Conservation (phyloP, 768 basidiomycete genomes). For the Hygrophorus pudorinus region DNA sequence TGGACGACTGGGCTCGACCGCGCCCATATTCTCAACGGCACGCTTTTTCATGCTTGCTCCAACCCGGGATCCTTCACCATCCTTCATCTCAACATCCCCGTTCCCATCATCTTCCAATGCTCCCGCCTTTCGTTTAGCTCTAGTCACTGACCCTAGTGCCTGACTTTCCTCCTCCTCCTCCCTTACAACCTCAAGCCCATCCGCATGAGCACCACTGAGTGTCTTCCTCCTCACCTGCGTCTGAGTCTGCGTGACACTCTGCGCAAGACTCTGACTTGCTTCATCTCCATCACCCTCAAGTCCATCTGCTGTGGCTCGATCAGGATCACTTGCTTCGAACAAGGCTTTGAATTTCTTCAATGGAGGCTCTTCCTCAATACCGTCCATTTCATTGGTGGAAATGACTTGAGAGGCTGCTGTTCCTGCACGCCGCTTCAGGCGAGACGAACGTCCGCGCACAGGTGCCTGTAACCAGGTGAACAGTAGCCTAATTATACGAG, state of each 20-base stretch:
- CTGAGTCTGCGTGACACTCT: conserved; percentile 24
- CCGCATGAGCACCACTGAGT: neutral
- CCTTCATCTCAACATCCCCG: conserved; percentile 29
- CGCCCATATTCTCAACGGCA: conserved; percentile 30
- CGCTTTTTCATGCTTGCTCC: conserved; percentile 29
- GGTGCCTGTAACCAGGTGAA: conserved; percentile 24
- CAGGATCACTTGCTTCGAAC: conserved; percentile 57
- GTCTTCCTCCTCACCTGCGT: conserved; percentile 18
- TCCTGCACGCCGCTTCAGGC: conserved; percentile 47
- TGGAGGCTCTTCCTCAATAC: conserved; percentile 36
- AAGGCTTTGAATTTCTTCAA: conserved; percentile 63
- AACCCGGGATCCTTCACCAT: conserved; percentile 12
- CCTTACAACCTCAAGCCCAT: conserved; percentile 18
- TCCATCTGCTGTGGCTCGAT: conserved; percentile 22
- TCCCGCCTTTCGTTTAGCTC: conserved; percentile 31
- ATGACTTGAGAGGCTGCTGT: conserved; percentile 15
- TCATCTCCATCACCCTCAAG: conserved; percentile 11
- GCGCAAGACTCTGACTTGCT: conserved; percentile 7
- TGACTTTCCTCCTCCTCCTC: conserved; percentile 45
- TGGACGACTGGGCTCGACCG: conserved; percentile 14
- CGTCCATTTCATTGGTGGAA: conserved; percentile 12
- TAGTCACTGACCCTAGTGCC: conserved; percentile 11
- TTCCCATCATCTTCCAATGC: conserved; percentile 23
- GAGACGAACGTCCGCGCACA: conserved; percentile 27
- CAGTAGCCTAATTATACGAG: neutral